Base-by-base conservation (phyloP, 108 stramenopile species). In the Asterionellopsis glacialis region DNA sequence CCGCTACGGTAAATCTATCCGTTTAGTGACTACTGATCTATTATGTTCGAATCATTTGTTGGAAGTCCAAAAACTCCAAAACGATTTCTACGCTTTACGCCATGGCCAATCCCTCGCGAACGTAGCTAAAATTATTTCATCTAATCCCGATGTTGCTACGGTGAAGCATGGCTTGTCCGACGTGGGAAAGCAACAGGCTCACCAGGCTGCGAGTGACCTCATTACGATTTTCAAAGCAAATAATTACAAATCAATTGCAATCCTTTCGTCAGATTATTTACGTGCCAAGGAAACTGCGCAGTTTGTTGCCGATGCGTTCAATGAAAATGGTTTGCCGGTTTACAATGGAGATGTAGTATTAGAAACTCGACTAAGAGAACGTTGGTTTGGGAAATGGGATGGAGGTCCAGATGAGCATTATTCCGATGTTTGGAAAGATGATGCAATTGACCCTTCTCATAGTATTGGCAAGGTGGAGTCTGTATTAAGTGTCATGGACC, bases 91-190 rank as follows among this genome's bases (percentile, higher is more conserved):
- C 70, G 89, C 85, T 13, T 72, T 95, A 18, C 87, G 94, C 12
- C 94, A 95, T 68, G 94, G 94, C 9, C 85, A 93, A 65, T 86
- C 84, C 26, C 55, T 83, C 18, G 94, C 94, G 25, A 95, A 95
- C 64, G 91, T 93, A 12, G 78, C 67, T 1, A 65, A 74, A 41
- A 64, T 90, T 7, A 95, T 95, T 51, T 87, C 88, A 0, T 87
- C 88, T 1, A 68, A 77, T 65, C 90, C 89, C 0, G 55, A 65
- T 18, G 71, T 92, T 47, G 85, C 88, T 14, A 79, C 83, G 12
- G 49, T 55, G 0, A 53, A 75, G 39, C 91, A 92, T 49, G 90
- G 88, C 21, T 66, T 95, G 16, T 83, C 84, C 0, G 73, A 69
- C 0, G 22, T 73, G 15, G 94, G 94, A 1, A 70, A 68, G 45